Evolutionary conservation across 176 grass and related monocot genomes (phyloP).

Genomic region (Bromus sterilis): DNA sequence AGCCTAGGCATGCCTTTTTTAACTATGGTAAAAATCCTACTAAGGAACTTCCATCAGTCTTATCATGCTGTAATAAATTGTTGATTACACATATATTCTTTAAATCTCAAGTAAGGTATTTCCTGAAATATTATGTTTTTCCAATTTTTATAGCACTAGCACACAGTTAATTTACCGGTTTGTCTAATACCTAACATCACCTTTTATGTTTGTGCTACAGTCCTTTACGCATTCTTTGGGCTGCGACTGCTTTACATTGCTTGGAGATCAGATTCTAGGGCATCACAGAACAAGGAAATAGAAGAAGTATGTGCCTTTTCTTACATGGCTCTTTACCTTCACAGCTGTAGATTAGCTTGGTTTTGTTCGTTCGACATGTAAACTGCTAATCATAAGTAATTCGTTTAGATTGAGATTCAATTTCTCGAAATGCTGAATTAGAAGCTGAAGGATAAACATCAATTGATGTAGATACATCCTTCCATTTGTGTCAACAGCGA

Average conservation of each 20-base stretch:
- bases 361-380: neutral
- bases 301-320: conserved; percentile 62
- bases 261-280: conserved; percentile 84
- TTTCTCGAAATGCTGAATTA: neutral
- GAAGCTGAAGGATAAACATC: neutral
- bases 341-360: neutral
- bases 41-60: neutral
- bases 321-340: neutral
- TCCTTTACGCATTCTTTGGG: conserved; percentile 86
- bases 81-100: neutral
- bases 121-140: neutral
- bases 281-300: conserved; percentile 94
- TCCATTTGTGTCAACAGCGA: neutral
- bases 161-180: neutral
- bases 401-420: neutral
- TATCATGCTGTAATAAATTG: neutral
- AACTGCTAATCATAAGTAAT: neutral
- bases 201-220: conserved; percentile 30
- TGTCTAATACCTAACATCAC: conserved; percentile 14
- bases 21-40: neutral
- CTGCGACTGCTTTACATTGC: conserved; percentile 88
- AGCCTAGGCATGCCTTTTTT: neutral
- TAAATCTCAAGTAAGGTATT: neutral
- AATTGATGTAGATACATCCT: neutral
- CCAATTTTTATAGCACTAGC: neutral